These are phyloP conservation scores for Leucosporidium creatinivorum DNA, from an alignment of 768 basidiomycete genomes.

Conservation along the genomic window DNA sequence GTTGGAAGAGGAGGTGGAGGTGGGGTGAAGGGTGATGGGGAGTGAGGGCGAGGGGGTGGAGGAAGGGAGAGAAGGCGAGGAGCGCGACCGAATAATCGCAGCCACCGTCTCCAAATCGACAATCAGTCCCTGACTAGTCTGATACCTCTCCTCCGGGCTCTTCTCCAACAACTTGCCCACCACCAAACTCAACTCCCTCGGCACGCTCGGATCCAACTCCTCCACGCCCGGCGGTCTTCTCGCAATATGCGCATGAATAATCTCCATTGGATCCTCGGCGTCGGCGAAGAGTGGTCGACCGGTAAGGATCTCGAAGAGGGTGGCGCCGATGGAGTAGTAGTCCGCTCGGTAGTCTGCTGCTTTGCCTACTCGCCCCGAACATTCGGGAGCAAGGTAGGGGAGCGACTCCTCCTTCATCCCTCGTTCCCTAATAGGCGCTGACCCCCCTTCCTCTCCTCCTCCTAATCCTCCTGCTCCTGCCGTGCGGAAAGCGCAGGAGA, in stretches of 20 bases:
- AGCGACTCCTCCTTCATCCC: conserved; percentile 31
- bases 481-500: conserved; percentile 21
- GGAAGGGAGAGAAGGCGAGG: too few species aligned
- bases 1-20: background rate
- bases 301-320: conserved; percentile 23
- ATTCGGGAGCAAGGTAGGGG: conserved; percentile 30
- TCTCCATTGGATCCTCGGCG: conserved; percentile 20
- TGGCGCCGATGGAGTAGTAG: conserved; percentile 25
- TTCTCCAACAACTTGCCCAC: conserved; percentile 31
- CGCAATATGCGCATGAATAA: conserved; percentile 27
- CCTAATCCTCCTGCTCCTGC: too few species aligned
- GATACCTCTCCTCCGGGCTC: conserved; percentile 25
- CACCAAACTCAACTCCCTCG: conserved; percentile 18
- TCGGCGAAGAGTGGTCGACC: conserved; percentile 16
- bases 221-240: conserved; percentile 7
- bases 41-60: background rate
- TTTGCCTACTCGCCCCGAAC: conserved; percentile 14
- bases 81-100: background rate
- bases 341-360: conserved; percentile 13
- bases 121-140: conserved; percentile 18
- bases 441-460: background rate
- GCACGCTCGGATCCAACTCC: conserved; percentile 12
- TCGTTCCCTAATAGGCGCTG: conserved; percentile 16
- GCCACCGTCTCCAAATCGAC: conserved; percentile 26
- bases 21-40: background rate